phyloP scores from a whole-genome alignment of 306 rosid species.

The Cicer yamashitae region DNA sequence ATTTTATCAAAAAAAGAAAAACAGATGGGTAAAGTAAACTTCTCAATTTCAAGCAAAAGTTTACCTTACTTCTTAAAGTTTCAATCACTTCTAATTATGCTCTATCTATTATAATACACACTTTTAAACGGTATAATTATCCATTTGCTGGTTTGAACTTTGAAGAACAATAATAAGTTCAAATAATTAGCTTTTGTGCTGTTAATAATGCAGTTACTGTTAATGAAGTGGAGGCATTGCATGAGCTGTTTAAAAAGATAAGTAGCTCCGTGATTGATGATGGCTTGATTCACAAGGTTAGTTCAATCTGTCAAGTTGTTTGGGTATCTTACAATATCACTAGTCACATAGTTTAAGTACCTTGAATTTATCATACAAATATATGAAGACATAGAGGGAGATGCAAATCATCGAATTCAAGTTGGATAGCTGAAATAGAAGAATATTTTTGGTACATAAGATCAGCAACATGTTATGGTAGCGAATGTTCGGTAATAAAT shows the following conservation, averaged over 20 bases:
- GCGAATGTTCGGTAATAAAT: too few species aligned
- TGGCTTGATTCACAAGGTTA: slow-evolving; percentile 88
- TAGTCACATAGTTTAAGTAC: neutral
- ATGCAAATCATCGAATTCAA: neutral
- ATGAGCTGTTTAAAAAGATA: slow-evolving; percentile 73
- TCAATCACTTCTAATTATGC: neutral
- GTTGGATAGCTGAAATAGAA: neutral
- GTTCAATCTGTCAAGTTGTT: slow-evolving; percentile 18
- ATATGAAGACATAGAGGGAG: too few species aligned
- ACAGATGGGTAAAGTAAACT: neutral
- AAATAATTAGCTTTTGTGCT: slow-evolving; percentile 17
- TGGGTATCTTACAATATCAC: neutral
- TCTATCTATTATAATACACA: neutral
- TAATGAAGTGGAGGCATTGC: slow-evolving; percentile 80
- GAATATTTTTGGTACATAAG: too few species aligned
- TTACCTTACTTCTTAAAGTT: too few species aligned
- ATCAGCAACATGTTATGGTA: too few species aligned
- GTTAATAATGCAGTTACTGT: slow-evolving; percentile 59
- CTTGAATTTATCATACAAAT: too few species aligned
- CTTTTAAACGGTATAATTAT: neutral
- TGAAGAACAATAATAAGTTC: slow-evolving; percentile 5
- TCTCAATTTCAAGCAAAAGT: neutral
- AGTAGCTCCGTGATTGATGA: slow-evolving; percentile 80
- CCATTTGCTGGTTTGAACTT: neutral
- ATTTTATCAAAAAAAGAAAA: too few species aligned